These are phyloP conservation scores for Colletotrichum filicis DNA, from an alignment of 2,329 filamentous ascomycete genomes.

Conservation along the genomic window DNA sequence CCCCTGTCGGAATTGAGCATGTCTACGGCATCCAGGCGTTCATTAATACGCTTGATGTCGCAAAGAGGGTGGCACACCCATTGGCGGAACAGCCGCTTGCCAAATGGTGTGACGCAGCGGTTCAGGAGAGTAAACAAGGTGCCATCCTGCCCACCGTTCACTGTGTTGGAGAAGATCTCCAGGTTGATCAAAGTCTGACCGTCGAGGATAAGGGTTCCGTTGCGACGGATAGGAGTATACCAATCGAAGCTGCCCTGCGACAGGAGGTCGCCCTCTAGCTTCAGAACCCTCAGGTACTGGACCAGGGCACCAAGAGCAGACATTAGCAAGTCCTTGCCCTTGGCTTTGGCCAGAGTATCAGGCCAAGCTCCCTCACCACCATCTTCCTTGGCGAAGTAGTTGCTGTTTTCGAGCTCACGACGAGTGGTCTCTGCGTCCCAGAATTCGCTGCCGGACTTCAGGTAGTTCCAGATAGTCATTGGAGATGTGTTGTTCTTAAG, in stretches of 20 bases:
- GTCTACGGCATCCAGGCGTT: constrained; percentile 93
- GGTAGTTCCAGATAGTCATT: constrained; percentile 93
- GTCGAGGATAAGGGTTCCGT: constrained; percentile 91
- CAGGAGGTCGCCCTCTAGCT: constrained; percentile 87
- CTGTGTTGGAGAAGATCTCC: constrained; percentile 95
- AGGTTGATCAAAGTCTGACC: constrained; percentile 97
- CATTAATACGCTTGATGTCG: constrained; percentile 88
- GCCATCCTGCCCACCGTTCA: constrained; percentile 85
- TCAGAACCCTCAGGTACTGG: constrained; percentile 86
- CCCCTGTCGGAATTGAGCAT: constrained; percentile 85
- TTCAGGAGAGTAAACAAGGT: constrained; percentile 93
- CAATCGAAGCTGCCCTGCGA: constrained; percentile 90
- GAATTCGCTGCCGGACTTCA: constrained; percentile 90
- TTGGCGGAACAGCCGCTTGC: constrained; percentile 93
- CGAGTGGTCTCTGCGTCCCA: constrained; percentile 86
- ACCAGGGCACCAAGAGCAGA: constrained; percentile 91
- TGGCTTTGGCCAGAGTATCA: constrained; percentile 74
- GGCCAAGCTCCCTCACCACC: constrained; percentile 75
- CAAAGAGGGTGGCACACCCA: constrained; percentile 98
- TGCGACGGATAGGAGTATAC: constrained; percentile 92
- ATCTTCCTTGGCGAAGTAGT: constrained; percentile 78
- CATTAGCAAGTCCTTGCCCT: constrained; percentile 85
- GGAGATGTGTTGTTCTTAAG: constrained; percentile 95
- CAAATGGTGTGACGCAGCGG: constrained; percentile 94
- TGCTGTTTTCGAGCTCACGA: constrained; percentile 81